Evolutionary conservation across 2,329 filamentous ascomycete genomes (phyloP), one percentile per base, ranked within the genome.

Genomic region (Bipolaris bicolor): DNA sequence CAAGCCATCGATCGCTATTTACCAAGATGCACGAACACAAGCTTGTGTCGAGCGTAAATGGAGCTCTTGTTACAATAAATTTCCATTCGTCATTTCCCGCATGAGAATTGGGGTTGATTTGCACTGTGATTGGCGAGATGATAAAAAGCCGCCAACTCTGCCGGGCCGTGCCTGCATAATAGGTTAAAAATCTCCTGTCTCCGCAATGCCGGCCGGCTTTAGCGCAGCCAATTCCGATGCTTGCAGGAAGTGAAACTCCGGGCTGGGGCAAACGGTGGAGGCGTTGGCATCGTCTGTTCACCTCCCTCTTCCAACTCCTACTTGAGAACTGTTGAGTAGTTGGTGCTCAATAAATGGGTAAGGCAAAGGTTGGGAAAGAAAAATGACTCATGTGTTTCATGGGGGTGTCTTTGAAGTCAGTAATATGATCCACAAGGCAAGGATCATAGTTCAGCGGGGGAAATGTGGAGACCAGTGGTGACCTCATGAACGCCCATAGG

Each of bases 101-200:
- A 26, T 20, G 40, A 20, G 5, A 6, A n/a, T 33, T 5, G 3
- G 48, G 51, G 48, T 48, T 34, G 51, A 24, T 41, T 7, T n/a
- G 13, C 20, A n/a, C 20, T 11, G 20, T 43, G 40, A 43, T 43
- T 43, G 40, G 40, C n/a, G 36, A n/a, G 9, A 49, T 44, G 16
- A 26, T 43, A n/a, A 53, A 53, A 53, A 40, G 51, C 51, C 51
- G 44, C 3, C 16, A 49, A 26, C 44, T 49, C 40, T 43, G 40
- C 40, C 40, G 40, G 40, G 40, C n/a, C 20, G 18, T 7, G 40
- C 40, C 40, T 22, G 20, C 40, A 26, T 26, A 43, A 31, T 13
- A 31, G 29, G 10, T 31, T 31, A 31, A 31, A 43, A 24, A 24
- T 26, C 20, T 26, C 40, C 20, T n/a, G 20, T 26, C 29, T 13